Conservation (phyloP, 768 basidiomycete genomes). For the Hemileccinum rubropunctum region DNA sequence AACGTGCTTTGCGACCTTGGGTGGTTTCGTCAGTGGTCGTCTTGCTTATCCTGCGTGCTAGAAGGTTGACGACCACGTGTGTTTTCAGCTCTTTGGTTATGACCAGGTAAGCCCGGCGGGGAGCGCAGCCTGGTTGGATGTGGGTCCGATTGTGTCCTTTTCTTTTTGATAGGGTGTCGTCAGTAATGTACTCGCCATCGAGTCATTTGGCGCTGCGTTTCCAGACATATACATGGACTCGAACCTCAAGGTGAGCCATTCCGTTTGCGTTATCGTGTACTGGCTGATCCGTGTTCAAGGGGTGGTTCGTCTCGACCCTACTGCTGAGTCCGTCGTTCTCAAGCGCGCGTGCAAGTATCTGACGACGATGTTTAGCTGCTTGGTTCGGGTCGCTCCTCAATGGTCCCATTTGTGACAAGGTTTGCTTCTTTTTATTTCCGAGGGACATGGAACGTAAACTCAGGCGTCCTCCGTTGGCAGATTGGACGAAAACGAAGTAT, state of each 20-base stretch:
- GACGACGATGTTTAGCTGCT: conserved; percentile 23
- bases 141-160: background rate
- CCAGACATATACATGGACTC: conserved; percentile 29
- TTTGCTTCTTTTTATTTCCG: background rate
- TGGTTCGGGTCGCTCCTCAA: conserved; percentile 31
- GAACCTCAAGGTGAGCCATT: conserved; percentile 20
- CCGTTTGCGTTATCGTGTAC: background rate
- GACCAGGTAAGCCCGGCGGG: conserved; percentile 19
- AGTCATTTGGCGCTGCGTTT: conserved; percentile 34
- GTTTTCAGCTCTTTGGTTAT: conserved; percentile 30
- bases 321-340: conserved; percentile 21
- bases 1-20: conserved; percentile 31
- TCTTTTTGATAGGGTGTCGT: conserved; percentile 25
- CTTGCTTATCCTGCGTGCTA: background rate
- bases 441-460: background rate
- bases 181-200: conserved; percentile 32
- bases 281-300: conserved; percentile 15
- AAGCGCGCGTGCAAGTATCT: background rate
- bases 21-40: conserved; percentile 28
- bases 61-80: background rate
- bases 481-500: conserved; percentile 28
- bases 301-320: conserved; percentile 32
- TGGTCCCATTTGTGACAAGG: conserved; percentile 33
- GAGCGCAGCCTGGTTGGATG: background rate
- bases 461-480: conserved; percentile 3